phyloP scores from a whole-genome alignment of 2,329 filamentous ascomycete species.

The Uncinocarpus reesii region DNA sequence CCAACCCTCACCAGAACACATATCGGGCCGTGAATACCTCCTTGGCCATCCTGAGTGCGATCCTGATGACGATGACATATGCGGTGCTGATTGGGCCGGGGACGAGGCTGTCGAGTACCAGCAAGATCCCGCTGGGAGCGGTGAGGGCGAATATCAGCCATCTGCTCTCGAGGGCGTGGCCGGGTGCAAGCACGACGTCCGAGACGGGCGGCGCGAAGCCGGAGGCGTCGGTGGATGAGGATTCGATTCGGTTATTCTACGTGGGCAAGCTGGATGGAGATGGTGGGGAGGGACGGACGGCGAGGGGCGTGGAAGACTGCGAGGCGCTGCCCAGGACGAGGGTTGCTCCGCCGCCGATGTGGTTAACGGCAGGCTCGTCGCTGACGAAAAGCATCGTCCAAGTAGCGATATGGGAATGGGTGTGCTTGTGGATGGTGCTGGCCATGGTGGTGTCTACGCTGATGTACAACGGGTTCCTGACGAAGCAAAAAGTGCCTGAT shows the following conservation, averaged over 20 bases:
- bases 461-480: slow-evolving; percentile 11
- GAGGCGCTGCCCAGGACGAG: slow-evolving; percentile 6
- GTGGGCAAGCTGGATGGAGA: slow-evolving; percentile 8
- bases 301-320: slow-evolving; percentile 8
- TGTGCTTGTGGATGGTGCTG: slow-evolving; percentile 13
- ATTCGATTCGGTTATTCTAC: slow-evolving; percentile 10
- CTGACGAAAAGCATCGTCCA: slow-evolving; percentile 13
- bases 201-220: not conserved
- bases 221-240: not conserved
- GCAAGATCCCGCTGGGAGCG: slow-evolving; percentile 7
- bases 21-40: slow-evolving; percentile 7
- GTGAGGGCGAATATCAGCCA: slow-evolving; percentile 6
- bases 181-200: slow-evolving; percentile 4
- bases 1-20: not conserved
- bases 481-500: slow-evolving; percentile 5
- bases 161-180: slow-evolving; percentile 8
- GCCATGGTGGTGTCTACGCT: slow-evolving; percentile 9
- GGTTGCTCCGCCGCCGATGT: slow-evolving; percentile 7
- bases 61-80: slow-evolving; percentile 11
- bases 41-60: slow-evolving; percentile 6
- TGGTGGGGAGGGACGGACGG: slow-evolving; percentile 1
- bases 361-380: slow-evolving; percentile 12
- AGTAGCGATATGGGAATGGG: slow-evolving; percentile 11
- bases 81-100: slow-evolving; percentile 10
- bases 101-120: slow-evolving; percentile 10